These are phyloP conservation scores for Colletotrichum sublineola DNA, from an alignment of 2,329 filamentous ascomycete genomes.

Conservation along the genomic window DNA sequence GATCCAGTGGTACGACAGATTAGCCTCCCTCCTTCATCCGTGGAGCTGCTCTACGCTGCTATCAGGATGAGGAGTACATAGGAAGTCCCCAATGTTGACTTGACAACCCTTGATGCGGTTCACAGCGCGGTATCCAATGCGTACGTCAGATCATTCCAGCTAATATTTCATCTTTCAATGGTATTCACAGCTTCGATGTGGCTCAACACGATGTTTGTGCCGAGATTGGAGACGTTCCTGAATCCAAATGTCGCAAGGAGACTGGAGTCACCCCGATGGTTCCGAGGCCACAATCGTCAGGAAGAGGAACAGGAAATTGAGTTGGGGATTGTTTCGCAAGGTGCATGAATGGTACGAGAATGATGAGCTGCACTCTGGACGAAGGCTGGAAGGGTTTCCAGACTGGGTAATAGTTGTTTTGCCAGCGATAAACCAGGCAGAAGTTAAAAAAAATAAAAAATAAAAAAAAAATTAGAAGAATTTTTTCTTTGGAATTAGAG, in stretches of 20 bases:
- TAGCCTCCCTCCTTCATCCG: constrained; percentile 52
- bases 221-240: constrained; percentile 59
- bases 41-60: constrained; percentile 52
- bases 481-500: neutral
- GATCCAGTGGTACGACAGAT: constrained; percentile 51
- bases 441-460: no score
- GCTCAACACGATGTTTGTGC: constrained; percentile 54
- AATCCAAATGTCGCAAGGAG: constrained; percentile 60
- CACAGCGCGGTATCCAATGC: constrained; percentile 53
- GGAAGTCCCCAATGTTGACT: constrained; percentile 52
- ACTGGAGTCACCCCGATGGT: constrained; percentile 49
- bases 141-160: constrained; percentile 58
- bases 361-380: neutral
- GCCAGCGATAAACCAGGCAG: neutral
- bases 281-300: neutral
- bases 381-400: neutral
- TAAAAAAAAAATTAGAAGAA: no score
- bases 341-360: neutral
- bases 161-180: constrained; percentile 58
- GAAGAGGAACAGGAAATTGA: neutral
- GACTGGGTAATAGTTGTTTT: neutral
- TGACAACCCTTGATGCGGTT: constrained; percentile 51
- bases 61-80: constrained; percentile 51
- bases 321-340: neutral
- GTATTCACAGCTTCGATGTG: constrained; percentile 53